A percentile compares a stretch with the other conserved stretches of the same genome.
Conservation (phyloP, 495 filamentous ascomycete species). For the Glarea lozoyensis region DNA sequence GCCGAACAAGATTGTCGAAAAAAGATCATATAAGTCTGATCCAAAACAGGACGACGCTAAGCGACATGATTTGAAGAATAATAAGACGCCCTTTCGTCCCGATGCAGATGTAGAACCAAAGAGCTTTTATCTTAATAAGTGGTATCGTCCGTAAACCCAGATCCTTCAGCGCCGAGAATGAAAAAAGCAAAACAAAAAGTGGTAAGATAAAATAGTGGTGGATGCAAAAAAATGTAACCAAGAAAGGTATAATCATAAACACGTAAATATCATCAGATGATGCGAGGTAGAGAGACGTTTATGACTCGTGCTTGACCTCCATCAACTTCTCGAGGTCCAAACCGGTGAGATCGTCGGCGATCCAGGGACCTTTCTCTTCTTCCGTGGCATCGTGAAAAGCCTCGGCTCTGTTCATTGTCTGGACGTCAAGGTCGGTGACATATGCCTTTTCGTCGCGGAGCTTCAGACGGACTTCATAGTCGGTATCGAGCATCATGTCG, state of each 20-base stretch:
- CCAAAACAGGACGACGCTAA: background rate
- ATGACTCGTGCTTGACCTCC: slow-evolving; percentile 20
- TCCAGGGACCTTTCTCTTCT: slow-evolving; percentile 78
- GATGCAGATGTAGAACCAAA: slow-evolving; percentile 7
- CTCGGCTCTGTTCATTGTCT: slow-evolving; percentile 78
- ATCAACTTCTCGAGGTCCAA: slow-evolving; percentile 22
- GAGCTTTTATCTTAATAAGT: slow-evolving; percentile 17
- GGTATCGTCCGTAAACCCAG: slow-evolving; percentile 18
- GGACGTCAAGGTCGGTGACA: slow-evolving; percentile 87
- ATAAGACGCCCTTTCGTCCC: too few species aligned
- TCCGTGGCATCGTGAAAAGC: slow-evolving; percentile 68
- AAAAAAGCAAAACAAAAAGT: background rate
- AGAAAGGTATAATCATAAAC: slow-evolving; percentile 14
- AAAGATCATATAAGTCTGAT: slow-evolving; percentile 3
- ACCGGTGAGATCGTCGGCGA: slow-evolving; percentile 19
- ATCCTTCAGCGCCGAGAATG: slow-evolving; percentile 4
- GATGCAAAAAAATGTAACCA: slow-evolving; percentile 4
- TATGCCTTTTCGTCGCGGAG: slow-evolving; percentile 64
- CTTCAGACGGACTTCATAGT: slow-evolving; percentile 85
- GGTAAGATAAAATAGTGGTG: background rate
- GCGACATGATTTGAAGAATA: too few species aligned
- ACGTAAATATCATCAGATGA: slow-evolving; percentile 7
- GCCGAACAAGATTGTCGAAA: slow-evolving; percentile 7
- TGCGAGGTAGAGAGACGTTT: background rate
- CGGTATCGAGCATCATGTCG: slow-evolving; percentile 96